Evolutionary conservation across 331 rosid species (phyloP), one percentile per base, ranked within the genome.

Genomic region (Ulmus americana): DNA sequence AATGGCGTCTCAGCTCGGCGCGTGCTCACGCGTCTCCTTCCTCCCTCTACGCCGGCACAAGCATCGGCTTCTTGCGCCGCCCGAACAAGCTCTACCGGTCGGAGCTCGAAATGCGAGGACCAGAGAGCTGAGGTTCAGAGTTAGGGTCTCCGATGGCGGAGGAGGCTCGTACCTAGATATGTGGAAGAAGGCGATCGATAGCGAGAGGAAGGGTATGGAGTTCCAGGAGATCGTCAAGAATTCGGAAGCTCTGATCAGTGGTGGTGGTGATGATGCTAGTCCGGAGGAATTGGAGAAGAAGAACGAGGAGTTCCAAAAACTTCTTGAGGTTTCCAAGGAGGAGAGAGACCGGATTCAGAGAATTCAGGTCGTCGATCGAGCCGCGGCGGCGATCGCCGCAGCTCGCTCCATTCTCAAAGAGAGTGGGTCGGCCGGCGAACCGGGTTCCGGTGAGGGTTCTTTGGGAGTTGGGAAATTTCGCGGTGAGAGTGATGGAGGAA

Each of bases 351-450:
- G 81, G 61, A 12, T 79, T 65, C 97, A 92, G 88, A 76, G 94
- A 39, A 70, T 89, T 81, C 97, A 92, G 82, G 88, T 92, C 28
- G 72, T 94, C 61, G 96, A 94, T 80, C 85, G 97, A 39, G 97
- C 97, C 1, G 83, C 91, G 1, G 97, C 97, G 5, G 99, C 99
- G 11, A 84, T 94, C 12, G 82, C 92, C 6, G 97, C 96, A 0
- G 92, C 99, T 11, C 81, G 81, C 62, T 71, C 85, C 1, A 68
- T 85, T 70, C 57, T 81, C 13, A 51, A 65, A 44, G 85, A 77
- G 70, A 61, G 49, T 9, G 71, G 42, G n/a, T 22, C 50, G 9
- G 54, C 2, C 22, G 39, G 13, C 28, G 71, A 64, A 56, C 7
- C 53, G 11, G 69, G 40, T 48, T 55, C 67, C 20, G 55, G 49